These are phyloP conservation scores for Tulasnella sp. DNA, from an alignment of 768 basidiomycete species.

Conservation along the genomic window DNA sequence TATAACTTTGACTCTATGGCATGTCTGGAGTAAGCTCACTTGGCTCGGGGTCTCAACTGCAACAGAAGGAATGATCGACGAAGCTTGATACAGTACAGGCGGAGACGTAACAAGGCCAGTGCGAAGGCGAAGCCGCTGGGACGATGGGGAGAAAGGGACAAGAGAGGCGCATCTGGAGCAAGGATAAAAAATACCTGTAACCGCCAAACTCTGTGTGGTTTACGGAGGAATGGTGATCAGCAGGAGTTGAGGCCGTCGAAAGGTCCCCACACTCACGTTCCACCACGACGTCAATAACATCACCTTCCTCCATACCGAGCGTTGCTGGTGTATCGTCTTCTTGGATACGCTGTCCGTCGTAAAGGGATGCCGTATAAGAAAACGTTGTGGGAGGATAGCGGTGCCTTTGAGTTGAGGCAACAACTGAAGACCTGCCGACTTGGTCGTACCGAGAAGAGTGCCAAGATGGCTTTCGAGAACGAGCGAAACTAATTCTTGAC, in stretches of 20 bases:
- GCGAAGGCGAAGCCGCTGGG: not conserved
- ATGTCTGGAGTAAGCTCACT: not conserved
- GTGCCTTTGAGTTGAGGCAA: no score
- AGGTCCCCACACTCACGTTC: constrained; percentile 52
- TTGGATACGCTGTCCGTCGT: constrained; percentile 77
- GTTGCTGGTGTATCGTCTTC: constrained; percentile 81
- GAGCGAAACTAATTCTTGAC: no score
- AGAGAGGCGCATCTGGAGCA: not conserved
- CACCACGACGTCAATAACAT: constrained; percentile 94
- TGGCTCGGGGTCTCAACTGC: not conserved
- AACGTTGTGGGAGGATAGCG: no score
- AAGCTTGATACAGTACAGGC: not conserved
- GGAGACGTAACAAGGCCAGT: not conserved
- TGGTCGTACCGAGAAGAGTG: no score
- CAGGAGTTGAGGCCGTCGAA: not conserved
- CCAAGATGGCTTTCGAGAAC: no score
- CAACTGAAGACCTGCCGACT: no score
- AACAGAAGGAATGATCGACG: not conserved
- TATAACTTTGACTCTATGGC: not conserved
- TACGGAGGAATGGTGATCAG: not conserved
- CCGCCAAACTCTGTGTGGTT: not conserved
- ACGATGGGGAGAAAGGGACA: not conserved
- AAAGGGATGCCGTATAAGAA: constrained; percentile 65
- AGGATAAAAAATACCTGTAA: not conserved
- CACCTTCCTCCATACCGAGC: constrained; percentile 77